Evolutionary conservation across 495 filamentous ascomycete genomes (phyloP).

Genomic region (Rusavskia elegans): DNA sequence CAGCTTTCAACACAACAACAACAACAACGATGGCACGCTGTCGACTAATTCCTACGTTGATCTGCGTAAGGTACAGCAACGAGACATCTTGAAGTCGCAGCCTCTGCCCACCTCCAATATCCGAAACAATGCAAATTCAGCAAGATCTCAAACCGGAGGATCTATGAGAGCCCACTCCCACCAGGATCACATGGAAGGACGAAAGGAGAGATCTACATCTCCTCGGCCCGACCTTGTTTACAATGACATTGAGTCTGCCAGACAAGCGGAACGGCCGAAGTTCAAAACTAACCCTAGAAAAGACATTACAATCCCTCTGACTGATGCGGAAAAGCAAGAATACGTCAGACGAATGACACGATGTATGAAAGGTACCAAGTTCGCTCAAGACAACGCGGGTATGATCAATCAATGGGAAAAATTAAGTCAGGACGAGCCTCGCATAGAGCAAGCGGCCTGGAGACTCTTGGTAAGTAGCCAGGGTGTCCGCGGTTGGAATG

Average conservation of each 20-base stretch:
- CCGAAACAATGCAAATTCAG: no score
- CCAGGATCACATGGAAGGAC: neutral
- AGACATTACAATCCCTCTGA: neutral
- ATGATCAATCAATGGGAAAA: slow-evolving; percentile 20
- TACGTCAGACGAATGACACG: slow-evolving; percentile 4
- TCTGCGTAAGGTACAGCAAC: no score
- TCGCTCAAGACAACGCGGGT: slow-evolving; percentile 18
- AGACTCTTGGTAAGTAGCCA: slow-evolving; percentile 13
- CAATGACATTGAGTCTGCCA: neutral
- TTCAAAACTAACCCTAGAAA: neutral
- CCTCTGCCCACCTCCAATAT: no score
- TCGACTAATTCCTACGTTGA: no score
- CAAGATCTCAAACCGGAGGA: no score
- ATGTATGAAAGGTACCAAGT: slow-evolving; percentile 10
- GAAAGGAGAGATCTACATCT: neutral
- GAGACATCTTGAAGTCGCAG: no score
- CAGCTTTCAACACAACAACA: no score
- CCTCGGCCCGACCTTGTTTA: neutral
- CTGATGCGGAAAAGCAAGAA: neutral
- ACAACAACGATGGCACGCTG: no score
- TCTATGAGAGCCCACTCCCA: no score
- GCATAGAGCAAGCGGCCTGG: slow-evolving; percentile 12
- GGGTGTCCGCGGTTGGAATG: neutral
- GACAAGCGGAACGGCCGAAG: neutral
- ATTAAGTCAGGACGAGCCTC: slow-evolving; percentile 2